phyloP scores from a whole-genome alignment of 2,329 filamentous ascomycete genomes.

The Fusarium sp. region DNA sequence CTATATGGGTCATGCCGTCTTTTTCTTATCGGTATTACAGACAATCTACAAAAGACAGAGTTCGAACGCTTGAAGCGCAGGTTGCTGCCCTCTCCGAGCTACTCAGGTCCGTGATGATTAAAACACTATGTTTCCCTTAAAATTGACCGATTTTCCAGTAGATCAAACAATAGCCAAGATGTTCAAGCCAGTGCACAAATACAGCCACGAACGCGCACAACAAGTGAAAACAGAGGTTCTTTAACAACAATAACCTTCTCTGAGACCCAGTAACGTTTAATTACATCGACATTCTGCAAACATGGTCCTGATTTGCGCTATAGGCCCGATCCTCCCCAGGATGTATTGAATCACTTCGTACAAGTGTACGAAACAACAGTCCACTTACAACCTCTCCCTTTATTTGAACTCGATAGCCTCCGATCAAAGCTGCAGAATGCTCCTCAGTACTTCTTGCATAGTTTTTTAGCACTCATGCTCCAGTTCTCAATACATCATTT shows the following conservation, averaged over 20 bases:
- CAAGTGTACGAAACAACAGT: neutral
- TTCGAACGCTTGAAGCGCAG: neutral
- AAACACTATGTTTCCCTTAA: fast-evolving
- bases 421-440: neutral
- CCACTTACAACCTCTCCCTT: constrained; percentile 12
- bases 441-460: neutral
- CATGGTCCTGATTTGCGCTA: fast-evolving
- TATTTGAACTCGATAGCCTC: neutral
- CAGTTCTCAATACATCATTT: constrained; percentile 3
- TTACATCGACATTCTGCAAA: fast-evolving
- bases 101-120: neutral
- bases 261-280: neutral
- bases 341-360: neutral
- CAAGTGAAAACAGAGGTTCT: too few species aligned
- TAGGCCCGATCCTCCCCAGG: neutral
- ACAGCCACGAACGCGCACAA: fast-evolving
- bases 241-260: neutral
- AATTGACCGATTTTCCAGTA: fast-evolving
- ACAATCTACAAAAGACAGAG: neutral
- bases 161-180: neutral
- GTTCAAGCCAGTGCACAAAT: fast-evolving
- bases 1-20: too few species aligned
- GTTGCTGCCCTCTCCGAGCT: neutral
- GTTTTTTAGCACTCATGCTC: constrained; percentile 5
- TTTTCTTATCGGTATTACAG: neutral